These are phyloP conservation scores for Leersia perrieri DNA, from an alignment of 176 grass and related monocot genomes.

Conservation along the genomic window DNA sequence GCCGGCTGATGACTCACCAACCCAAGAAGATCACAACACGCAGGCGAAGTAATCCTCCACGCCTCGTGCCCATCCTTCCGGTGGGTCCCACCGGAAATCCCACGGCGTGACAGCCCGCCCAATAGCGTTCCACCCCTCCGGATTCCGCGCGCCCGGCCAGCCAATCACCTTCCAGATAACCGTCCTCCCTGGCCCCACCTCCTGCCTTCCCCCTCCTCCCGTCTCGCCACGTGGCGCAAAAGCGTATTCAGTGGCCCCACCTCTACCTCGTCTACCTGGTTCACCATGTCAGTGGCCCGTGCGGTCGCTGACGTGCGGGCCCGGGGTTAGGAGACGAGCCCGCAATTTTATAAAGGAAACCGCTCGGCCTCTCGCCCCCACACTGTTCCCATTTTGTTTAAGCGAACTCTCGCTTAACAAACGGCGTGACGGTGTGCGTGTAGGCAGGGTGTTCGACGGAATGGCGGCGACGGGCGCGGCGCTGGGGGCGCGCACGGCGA, in stretches of 20 bases:
- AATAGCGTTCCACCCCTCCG: constrained; percentile 51
- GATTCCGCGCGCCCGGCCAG: constrained; percentile 36
- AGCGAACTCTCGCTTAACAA: constrained; percentile 30
- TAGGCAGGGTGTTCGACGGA: not conserved
- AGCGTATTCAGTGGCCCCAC: constrained; percentile 38
- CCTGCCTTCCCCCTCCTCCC: not conserved
- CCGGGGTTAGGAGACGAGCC: not conserved
- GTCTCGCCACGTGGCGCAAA: constrained; percentile 40
- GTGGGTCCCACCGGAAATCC: constrained; percentile 56
- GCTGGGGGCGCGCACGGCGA: constrained; percentile 60
- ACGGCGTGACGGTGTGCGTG: too few relatives aligned
- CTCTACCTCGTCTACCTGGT: not conserved
- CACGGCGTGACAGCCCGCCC: constrained; percentile 40
- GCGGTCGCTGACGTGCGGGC: not conserved
- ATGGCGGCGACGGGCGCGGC: constrained; percentile 36
- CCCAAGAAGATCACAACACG: not conserved
- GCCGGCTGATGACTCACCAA: too few relatives aligned
- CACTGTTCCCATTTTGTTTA: constrained; percentile 30
- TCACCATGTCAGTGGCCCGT: not conserved
- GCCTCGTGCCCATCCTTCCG: not conserved
- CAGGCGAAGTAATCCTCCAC: not conserved
- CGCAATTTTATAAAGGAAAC: constrained; percentile 37
- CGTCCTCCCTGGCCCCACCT: constrained; percentile 25
- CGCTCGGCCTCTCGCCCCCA: constrained; percentile 1
- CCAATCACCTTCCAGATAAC: constrained; percentile 82